Evolutionary conservation across 2,329 filamentous ascomycete genomes (phyloP).

Genomic region (Fusarium tuaranense): DNA sequence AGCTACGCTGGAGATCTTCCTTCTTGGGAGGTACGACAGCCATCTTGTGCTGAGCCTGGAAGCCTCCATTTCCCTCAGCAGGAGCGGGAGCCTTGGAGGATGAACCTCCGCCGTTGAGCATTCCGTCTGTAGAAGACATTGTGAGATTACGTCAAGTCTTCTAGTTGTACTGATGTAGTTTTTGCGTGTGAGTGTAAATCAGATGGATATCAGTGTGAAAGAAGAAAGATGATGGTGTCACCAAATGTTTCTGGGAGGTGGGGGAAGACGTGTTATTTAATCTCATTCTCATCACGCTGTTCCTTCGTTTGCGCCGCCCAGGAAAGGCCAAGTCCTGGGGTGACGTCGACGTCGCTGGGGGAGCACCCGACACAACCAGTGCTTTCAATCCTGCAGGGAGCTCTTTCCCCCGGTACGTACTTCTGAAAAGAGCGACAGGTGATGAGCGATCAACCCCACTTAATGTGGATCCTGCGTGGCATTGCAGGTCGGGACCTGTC

Average conservation of each 20-base stretch:
- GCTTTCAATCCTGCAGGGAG: slow-evolving; percentile 11
- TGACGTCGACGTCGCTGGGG: slow-evolving; percentile 25
- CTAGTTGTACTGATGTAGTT: not conserved
- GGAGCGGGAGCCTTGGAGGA: slow-evolving; percentile 46
- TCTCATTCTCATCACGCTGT: slow-evolving; percentile 9
- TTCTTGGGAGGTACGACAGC: slow-evolving; percentile 82
- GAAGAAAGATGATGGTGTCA: slow-evolving; percentile 13
- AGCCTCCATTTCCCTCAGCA: slow-evolving; percentile 51
- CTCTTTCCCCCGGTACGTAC: not conserved
- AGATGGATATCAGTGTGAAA: not conserved
- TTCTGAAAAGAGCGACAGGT: slow-evolving; percentile 14
- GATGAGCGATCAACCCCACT: slow-evolving; percentile 32
- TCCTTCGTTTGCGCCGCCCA: slow-evolving; percentile 18
- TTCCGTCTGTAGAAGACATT: slow-evolving; percentile 36
- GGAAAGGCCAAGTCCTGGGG: slow-evolving; percentile 22
- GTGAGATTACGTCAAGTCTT: not conserved
- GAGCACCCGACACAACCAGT: slow-evolving; percentile 1
- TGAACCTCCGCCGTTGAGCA: slow-evolving; percentile 45
- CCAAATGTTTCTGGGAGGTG: not conserved
- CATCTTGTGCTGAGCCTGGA: slow-evolving; percentile 68
- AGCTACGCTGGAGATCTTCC: slow-evolving; percentile 87
- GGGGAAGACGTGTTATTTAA: slow-evolving; percentile 33
- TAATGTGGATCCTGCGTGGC: slow-evolving; percentile 20
- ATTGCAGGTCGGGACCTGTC: slow-evolving; percentile 13
- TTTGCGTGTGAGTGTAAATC: not conserved